These are phyloP conservation scores for Albatrellus ellisii DNA, from an alignment of 768 basidiomycete species.

Conservation along the genomic window DNA sequence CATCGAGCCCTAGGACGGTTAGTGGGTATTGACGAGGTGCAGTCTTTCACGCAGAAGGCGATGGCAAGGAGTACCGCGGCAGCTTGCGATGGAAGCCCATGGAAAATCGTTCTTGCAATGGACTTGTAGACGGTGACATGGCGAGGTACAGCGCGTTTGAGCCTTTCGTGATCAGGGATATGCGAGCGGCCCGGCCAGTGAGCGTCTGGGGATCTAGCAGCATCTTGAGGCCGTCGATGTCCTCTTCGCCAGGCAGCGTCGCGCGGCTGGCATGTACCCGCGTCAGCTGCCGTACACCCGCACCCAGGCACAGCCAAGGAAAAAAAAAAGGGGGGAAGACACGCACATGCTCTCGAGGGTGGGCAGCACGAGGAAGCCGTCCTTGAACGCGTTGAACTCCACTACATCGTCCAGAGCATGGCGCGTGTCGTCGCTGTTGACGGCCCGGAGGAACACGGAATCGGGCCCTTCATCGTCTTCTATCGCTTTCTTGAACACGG, in stretches of 20 bases:
- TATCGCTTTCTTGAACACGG: conserved; percentile 16
- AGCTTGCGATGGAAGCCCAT: conserved; percentile 8
- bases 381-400: conserved; percentile 21
- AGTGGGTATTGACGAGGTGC: too few species aligned
- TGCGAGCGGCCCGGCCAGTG: conserved; percentile 16
- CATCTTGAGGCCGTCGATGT: conserved; percentile 18
- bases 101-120: conserved; percentile 6
- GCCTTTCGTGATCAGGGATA: conserved; percentile 17
- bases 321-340: too few species aligned
- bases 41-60: conserved; percentile 5
- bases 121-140: conserved; percentile 15
- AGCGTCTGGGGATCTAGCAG: conserved; percentile 21
- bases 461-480: conserved; percentile 14
- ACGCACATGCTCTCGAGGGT: conserved; percentile 24
- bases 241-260: conserved; percentile 23
- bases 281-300: too few species aligned
- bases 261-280: conserved; percentile 17
- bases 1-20: too few species aligned
- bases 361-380: conserved; percentile 23
- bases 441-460: conserved; percentile 16
- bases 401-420: conserved; percentile 21
- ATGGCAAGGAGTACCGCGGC: conserved; percentile 11
- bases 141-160: conserved; percentile 19
- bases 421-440: conserved; percentile 20
- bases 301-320: too few species aligned